Conservation (phyloP, 2,329 filamentous ascomycete genomes). For the Pseudomassariella vexata region DNA sequence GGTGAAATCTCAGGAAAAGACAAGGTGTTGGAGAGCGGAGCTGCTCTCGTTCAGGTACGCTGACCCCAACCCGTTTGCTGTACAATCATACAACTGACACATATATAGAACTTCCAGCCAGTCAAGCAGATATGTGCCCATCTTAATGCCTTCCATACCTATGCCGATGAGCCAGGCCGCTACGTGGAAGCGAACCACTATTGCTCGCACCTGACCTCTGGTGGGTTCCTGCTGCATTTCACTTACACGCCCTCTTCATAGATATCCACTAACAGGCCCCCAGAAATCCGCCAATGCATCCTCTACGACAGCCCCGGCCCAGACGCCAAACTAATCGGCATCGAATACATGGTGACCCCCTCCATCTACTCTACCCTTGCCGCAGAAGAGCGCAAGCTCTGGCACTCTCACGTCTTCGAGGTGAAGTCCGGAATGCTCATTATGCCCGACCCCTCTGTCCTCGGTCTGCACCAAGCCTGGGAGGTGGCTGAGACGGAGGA, state of each 20-base stretch:
- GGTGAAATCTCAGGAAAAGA: conserved; percentile 48
- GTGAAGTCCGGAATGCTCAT: conserved; percentile 76
- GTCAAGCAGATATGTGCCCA: conserved; percentile 74
- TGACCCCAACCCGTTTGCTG: background rate
- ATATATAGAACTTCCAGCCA: conserved; percentile 57
- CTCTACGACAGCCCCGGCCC: conserved; percentile 69
- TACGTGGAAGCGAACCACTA: conserved; percentile 79
- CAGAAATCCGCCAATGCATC: conserved; percentile 76
- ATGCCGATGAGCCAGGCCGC: conserved; percentile 65
- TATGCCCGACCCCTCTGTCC: conserved; percentile 55
- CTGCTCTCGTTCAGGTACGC: conserved; percentile 48
- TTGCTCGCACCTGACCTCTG: conserved; percentile 68
- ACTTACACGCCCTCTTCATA: conserved; percentile 1
- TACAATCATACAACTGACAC: background rate
- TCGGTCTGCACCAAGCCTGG: conserved; percentile 58
- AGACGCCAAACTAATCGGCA: conserved; percentile 69
- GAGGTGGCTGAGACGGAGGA: conserved; percentile 71
- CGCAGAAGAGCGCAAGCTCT: conserved; percentile 63
- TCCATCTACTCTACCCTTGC: conserved; percentile 62
- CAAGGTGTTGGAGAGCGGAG: conserved; percentile 55
- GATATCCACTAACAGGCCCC: background rate
- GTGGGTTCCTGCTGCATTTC: conserved; percentile 19
- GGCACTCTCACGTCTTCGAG: conserved; percentile 74
- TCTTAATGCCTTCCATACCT: conserved; percentile 81
- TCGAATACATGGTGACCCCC: conserved; percentile 82